These are phyloP conservation scores for Saccharomycopsis sp. DNA, from an alignment of 805 yeast genomes.

Conservation along the genomic window DNA sequence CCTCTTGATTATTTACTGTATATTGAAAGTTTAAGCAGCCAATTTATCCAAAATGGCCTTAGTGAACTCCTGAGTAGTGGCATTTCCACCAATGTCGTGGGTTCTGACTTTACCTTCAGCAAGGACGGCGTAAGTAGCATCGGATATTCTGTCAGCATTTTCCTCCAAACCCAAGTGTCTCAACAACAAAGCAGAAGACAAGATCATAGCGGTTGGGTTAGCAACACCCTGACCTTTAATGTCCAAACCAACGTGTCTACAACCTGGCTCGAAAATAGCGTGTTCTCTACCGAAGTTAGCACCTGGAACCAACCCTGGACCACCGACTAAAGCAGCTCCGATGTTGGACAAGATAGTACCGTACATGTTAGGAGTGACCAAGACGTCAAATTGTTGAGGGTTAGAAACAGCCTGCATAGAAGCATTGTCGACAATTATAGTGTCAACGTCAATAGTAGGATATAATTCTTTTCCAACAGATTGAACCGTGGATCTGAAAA, in stretches of 20 bases:
- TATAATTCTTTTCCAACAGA: conserved; percentile 79
- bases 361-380: conserved; percentile 96
- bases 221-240: conserved; percentile 92
- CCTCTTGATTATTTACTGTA: neutral
- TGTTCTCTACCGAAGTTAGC: conserved; percentile 96
- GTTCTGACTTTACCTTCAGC: conserved; percentile 84
- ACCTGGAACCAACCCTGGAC: conserved; percentile 98
- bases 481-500: conserved; percentile 90
- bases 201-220: conserved; percentile 96
- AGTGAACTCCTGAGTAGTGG: conserved; percentile 91
- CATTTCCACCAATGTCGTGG: conserved; percentile 84
- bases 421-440: conserved; percentile 97
- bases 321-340: conserved; percentile 93
- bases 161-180: conserved; percentile 89
- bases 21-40: neutral
- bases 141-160: conserved; percentile 78
- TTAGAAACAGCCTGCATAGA: conserved; percentile 98
- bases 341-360: conserved; percentile 96
- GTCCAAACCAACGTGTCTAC: conserved; percentile 98
- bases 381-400: conserved; percentile 97
- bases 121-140: conserved; percentile 84
- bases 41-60: conserved; percentile 78
- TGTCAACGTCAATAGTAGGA: conserved; percentile 76
- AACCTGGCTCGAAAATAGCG: conserved; percentile 98
- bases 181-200: conserved; percentile 85